Base-by-base conservation (phyloP, 2,329 filamentous ascomycete species). In the Fusarium protoensiforme region DNA sequence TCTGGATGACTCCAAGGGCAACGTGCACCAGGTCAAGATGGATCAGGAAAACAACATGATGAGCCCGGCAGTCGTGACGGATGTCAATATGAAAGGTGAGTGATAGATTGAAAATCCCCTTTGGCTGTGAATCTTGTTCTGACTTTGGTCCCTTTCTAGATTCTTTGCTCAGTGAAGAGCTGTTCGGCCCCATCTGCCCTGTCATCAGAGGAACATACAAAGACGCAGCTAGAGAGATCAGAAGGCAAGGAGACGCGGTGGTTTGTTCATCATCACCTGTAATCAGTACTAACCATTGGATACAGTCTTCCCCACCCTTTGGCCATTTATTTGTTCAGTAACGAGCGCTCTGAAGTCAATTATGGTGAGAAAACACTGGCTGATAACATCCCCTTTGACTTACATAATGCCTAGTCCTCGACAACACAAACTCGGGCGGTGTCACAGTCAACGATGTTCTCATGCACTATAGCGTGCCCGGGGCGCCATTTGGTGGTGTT, bases 401-500 rank as follows among this genome's bases (percentile, higher is more conserved):
- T 2, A 46, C 22, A 27, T 9, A 6, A 7, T 24, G 1, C 16
- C 2, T 4, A 51, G 46, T 51, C 6, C 16, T 51, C 29, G 9
- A n/a, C 9, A 51, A 29, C 16, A 51, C 46, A 2, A 51, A n/a
- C 16, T 51, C 46, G 9, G 85, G 85, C 24, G 84, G 85, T 16
- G 84, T 86, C 56, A 85, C 84, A 0, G 78, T 87, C 72, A 87
- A 87, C 68, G 84, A 85, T 68, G 77, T 80, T 16, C 72, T 81
- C 35, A 70, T 84, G 7, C 85, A 87, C 53, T 79, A 81, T 27
- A 76, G 72, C 1, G 78, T 83, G n/a, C 78, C 79, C 0, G 78
- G 76, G 14, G 82, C 83, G 1, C 85, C 85, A 1, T 87, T 87
- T 66, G 85, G 86, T 16, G 85, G 86, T 7, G 82, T 86, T 20